A percentile compares a stretch with the other conserved stretches of the same genome.
Conservation (phyloP, 1,139 yeast genomes). For the Yamadazyma oceani region DNA sequence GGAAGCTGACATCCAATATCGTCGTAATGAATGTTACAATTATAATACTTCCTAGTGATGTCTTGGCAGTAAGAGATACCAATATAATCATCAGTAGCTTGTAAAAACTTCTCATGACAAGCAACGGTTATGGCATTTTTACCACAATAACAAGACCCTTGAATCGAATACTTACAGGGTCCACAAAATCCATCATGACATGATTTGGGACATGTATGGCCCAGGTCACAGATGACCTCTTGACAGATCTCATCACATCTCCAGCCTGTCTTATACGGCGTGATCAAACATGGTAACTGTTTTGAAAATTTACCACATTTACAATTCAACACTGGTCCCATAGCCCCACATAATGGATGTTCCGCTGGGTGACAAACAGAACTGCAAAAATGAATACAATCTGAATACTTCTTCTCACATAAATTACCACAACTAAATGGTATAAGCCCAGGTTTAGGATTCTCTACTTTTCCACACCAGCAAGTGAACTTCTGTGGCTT, state of each 20-base stretch:
- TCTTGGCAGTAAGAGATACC: slow-evolving; percentile 65
- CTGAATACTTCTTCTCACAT: slow-evolving; percentile 55
- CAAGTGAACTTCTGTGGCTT: slow-evolving; percentile 70
- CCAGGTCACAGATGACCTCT: slow-evolving; percentile 65
- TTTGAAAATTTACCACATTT: slow-evolving; percentile 68
- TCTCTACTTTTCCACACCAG: slow-evolving; percentile 83
- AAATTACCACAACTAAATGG: slow-evolving; percentile 93
- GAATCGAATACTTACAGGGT: slow-evolving; percentile 45
- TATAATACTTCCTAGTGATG: slow-evolving; percentile 50
- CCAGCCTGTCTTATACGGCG: slow-evolving; percentile 71
- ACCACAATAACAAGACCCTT: slow-evolving; percentile 76
- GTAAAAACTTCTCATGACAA: slow-evolving; percentile 50
- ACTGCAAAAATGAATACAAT: slow-evolving; percentile 77
- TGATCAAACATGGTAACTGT: slow-evolving; percentile 72
- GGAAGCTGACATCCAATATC: slow-evolving; percentile 58
- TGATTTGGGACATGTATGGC: slow-evolving; percentile 56
- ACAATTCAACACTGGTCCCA: slow-evolving; percentile 71
- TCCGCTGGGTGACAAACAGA: slow-evolving; percentile 87
- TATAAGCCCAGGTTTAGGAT: slow-evolving; percentile 58
- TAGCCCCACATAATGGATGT: slow-evolving; percentile 77
- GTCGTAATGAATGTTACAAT: slow-evolving; percentile 71
- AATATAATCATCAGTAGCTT: slow-evolving; percentile 44
- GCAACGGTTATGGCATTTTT: slow-evolving; percentile 39
- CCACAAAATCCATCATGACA: slow-evolving; percentile 82
- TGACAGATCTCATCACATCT: slow-evolving; percentile 63